Base-by-base conservation (phyloP, 176 grass and related monocot genomes). In the Alopecurus myosuroides region DNA sequence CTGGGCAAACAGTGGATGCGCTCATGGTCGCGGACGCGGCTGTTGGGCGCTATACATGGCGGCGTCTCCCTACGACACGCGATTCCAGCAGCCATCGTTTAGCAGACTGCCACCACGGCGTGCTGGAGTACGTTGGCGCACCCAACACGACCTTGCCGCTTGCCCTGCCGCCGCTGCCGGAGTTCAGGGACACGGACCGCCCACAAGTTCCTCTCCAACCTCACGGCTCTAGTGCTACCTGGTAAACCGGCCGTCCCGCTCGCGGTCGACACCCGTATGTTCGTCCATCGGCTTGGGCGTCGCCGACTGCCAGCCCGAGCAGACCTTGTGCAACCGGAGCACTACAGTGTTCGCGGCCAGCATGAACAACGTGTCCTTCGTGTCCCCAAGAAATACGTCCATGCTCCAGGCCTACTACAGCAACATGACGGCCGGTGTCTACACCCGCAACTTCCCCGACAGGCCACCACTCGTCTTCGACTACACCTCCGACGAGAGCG, bases 401-500 rank as follows among this genome's bases (percentile, higher is more conserved):
- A 76, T 96, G 48, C 86, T 96, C 17, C 51, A 91, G 45, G 94
- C 94, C 2, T 82, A 80, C 25, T 87, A 51, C 37, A 36, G 11
- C 7, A 86, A 86, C 35, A 0, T 1, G 22, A 1, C 48, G 3
- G 6, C 18, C 0, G 91, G 62, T 7, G 73, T 96, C 2, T 96
- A 91, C 86, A 93, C 88, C 2, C 44, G 70, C 1, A 88, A 96
- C 60, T 96, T 96, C 81, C 91, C 94, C 2, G 84, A 93, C 74
- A n/a, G 44, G 28, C 94, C 94, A 3, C 80, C 77, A 5, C 7
- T 81, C 6, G 18, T 81, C 14, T 95, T 93, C 39, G 90, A 95
- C 46, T 92, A 88, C 88, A 90, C 88, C 11, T 71, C 70, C 28
- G 19, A 44, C 1, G 74, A 3, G 12, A 58, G 58, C 19, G 14